Percentiles rank a stretch among this genome's conserved stretches.
These are phyloP conservation scores for Hypoxylon sp. DNA, from an alignment of 2,329 filamentous ascomycete species.

Conservation along the genomic window DNA sequence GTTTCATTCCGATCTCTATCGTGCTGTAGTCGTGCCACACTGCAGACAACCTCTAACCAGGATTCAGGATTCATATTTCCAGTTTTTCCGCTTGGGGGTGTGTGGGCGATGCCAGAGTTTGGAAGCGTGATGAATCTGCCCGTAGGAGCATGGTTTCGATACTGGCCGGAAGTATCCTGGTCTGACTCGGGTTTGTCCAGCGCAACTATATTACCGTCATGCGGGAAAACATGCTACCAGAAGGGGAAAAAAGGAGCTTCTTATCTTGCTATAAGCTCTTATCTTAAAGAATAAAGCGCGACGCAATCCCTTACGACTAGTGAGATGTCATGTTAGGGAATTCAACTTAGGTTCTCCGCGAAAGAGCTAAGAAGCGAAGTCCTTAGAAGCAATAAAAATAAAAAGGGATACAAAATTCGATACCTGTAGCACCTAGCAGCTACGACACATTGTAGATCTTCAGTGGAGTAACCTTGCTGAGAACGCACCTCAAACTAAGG, in stretches of 20 bases:
- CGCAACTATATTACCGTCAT: background rate
- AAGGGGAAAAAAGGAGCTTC: slow-evolving; percentile 2
- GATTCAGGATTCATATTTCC: slow-evolving; percentile 20
- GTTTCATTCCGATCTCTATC: slow-evolving; percentile 19
- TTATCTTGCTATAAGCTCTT: slow-evolving; percentile 4
- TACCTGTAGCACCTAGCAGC: background rate
- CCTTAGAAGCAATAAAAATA: background rate
- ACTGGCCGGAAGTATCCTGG: background rate
- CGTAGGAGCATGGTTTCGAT: background rate
- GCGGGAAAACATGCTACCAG: background rate
- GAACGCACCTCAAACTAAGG: background rate
- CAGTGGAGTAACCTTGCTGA: slow-evolving; percentile 3
- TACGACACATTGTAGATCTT: slow-evolving; percentile 10
- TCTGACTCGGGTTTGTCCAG: background rate
- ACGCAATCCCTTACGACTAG: background rate
- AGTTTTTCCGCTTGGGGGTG: slow-evolving; percentile 11
- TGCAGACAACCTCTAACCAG: slow-evolving; percentile 23
- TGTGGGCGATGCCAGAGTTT: background rate
- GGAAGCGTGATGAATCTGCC: background rate
- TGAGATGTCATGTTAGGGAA: background rate
- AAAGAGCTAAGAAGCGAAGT: slow-evolving; percentile 3
- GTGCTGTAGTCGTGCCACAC: slow-evolving; percentile 19
- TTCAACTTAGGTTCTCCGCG: background rate
- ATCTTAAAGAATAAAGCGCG: background rate
- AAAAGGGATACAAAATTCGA: slow-evolving; percentile 5